Percentiles rank a stretch among this genome's conserved stretches.
phyloP scores from a whole-genome alignment of 306 rosid genomes.

The Fagus sylvatica region DNA sequence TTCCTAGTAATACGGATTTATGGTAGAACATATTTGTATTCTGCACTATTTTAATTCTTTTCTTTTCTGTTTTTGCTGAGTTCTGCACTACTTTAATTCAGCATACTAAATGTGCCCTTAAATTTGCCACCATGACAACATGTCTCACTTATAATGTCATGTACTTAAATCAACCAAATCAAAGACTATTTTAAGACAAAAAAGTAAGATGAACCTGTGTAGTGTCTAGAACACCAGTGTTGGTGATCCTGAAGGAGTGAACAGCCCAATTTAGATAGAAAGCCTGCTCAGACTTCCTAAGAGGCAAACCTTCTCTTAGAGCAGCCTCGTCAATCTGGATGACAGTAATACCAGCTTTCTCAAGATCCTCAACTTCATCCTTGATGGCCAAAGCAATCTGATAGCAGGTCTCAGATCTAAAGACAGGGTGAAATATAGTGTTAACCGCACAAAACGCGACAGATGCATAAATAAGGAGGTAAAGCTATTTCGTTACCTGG shows the following conservation, averaged over 20 bases:
- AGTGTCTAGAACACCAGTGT: constrained; percentile 64
- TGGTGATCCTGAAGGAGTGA: constrained; percentile 88
- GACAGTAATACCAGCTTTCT: constrained; percentile 68
- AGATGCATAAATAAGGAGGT: not conserved
- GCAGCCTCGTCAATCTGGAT: constrained; percentile 96
- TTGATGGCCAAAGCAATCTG: constrained; percentile 90
- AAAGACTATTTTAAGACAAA: not conserved
- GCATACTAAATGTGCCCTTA: no score
- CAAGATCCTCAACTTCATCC: constrained; percentile 92
- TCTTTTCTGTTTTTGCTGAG: no score
- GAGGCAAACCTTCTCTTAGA: constrained; percentile 79
- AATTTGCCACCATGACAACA: not conserved
- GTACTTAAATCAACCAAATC: not conserved
- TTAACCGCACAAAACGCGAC: constrained; percentile 6
- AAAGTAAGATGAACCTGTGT: constrained; percentile 59
- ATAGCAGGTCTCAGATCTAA: constrained; percentile 78
- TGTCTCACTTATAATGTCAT: not conserved
- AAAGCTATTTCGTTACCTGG: constrained; percentile 48
- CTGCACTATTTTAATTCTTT: no score
- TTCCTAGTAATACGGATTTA: no score
- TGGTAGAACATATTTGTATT: no score
- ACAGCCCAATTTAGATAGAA: constrained; percentile 84
- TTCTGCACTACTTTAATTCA: no score
- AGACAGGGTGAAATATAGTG: constrained; percentile 12
- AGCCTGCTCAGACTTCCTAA: constrained; percentile 72